phyloP scores from a whole-genome alignment of 768 basidiomycete species.

The Hygrocybe punicea region DNA sequence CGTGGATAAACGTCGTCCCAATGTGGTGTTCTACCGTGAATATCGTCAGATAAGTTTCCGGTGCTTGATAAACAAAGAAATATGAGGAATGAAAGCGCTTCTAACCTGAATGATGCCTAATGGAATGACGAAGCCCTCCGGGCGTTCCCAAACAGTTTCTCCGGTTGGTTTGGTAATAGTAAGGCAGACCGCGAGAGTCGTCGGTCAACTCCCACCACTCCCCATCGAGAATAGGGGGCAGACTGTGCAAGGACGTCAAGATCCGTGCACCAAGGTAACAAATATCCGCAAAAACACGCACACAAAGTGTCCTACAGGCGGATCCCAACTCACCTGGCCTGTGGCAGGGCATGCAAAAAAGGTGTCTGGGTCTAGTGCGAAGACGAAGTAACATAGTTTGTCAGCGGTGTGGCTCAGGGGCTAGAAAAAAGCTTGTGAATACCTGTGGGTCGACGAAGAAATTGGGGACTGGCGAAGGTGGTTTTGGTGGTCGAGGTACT shows the following conservation, averaged over 20 bases:
- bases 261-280: conserved; percentile 6
- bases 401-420: conserved; percentile 1
- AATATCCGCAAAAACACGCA: conserved; percentile 45
- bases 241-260: conserved; percentile 39
- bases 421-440: conserved; percentile 27
- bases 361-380: conserved; percentile 51
- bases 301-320: conserved; percentile 87
- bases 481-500: conserved; percentile 17
- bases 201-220: conserved; percentile 97
- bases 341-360: conserved; percentile 94
- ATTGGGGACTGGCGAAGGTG: conserved; percentile 41
- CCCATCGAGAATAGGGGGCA: conserved; percentile 79
- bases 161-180: conserved; percentile 94
- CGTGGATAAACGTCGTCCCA: conserved; percentile 64
- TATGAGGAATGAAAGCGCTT: too few species aligned
- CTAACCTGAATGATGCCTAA: conserved; percentile 81
- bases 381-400: too few species aligned
- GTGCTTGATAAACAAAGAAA: too few species aligned
- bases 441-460: conserved; percentile 94
- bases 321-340: conserved; percentile 90
- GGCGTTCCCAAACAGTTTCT: conserved; percentile 92
- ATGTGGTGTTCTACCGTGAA: conserved; percentile 57
- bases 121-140: conserved; percentile 85
- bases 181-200: conserved; percentile 75
- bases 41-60: neutral